A percentile compares a stretch with the other conserved stretches of the same genome.
These are phyloP conservation scores for Solanum sejunctum DNA, from an alignment of 257 asterid genomes.

Conservation along the genomic window DNA sequence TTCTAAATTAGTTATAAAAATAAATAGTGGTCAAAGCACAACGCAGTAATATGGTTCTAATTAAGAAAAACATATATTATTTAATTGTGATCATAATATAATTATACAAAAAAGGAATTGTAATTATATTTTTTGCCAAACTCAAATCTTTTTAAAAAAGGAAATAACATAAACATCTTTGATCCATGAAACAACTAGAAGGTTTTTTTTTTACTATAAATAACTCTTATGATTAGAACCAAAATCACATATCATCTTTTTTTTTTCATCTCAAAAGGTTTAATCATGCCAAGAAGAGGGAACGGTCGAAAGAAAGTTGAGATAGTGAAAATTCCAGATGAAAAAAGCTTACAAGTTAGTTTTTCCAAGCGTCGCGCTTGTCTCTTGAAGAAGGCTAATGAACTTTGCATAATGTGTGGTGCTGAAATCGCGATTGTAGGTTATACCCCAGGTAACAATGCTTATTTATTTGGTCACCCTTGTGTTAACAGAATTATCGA, in stretches of 20 bases:
- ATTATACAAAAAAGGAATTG: neutral
- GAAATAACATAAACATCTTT: neutral
- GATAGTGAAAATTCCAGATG: conserved; percentile 43
- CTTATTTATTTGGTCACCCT: conserved; percentile 48
- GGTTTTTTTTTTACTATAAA: neutral
- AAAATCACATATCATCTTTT: neutral
- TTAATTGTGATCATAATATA: neutral
- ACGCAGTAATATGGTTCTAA: no score
- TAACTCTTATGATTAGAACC: neutral
- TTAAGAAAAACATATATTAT: neutral
- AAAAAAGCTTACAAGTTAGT: conserved; percentile 42
- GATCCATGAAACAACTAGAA: neutral
- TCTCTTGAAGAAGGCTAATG: conserved; percentile 62
- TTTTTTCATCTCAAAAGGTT: neutral
- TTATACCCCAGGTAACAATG: conserved; percentile 38
- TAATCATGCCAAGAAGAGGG: conserved; percentile 2
- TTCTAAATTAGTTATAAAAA: no score
- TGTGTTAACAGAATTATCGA: conserved; percentile 10
- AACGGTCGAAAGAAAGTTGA: conserved; percentile 36
- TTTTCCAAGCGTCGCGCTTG: conserved; percentile 51
- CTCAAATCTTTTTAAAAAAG: neutral
- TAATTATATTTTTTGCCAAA: neutral
- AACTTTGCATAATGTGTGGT: conserved; percentile 44
- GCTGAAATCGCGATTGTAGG: conserved; percentile 31
- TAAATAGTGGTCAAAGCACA: neutral